Base-by-base conservation (phyloP, 208 protist species). In the Leptomonas seymouri region DNA sequence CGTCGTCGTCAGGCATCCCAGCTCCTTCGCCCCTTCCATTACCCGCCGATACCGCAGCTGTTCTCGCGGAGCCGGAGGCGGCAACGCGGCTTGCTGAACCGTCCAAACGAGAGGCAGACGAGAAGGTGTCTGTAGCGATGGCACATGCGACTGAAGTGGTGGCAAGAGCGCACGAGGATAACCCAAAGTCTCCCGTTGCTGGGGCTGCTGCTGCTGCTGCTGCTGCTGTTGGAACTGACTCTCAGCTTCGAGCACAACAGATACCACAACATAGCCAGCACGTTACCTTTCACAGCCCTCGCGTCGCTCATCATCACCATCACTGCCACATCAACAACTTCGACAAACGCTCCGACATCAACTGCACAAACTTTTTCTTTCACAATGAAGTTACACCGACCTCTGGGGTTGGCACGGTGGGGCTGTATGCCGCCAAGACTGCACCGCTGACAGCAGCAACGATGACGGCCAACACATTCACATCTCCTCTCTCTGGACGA, bases 371-470 rank as follows among this genome's bases (percentile, higher is more conserved):
- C 46, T 78, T 72, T 55, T 84, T 80, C 61, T 84, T 74, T 46
- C 34, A 74, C 27, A 39, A 45, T 21, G 76, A 83, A 25, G 59
- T 61, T 36, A 3, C 53, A 7, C 25, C 55, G n/a, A 65, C 14
- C 48, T 80, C 87, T 45, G 85, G 85, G 21, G 36, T 82, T 2
- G 85, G 85, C 48, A 90, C 85, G 11, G 80, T 84, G 28, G 85
- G 85, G 11, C 71, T 90, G 5, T 82, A 80, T 67, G 73, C 78
- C 5, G 20, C 65, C 20, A 71, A 59, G 41, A 55, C 54, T 6
- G 61, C 53, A 2, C 63, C 67, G 2, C 48, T 64, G 1, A 23
- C 42, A n/a, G n/a, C 54, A 8, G 61, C 54, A 1, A 64, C 67
- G 2, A 54, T 64, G 1, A 25, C 44, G 30, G 49, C 34, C 34